phyloP scores from a whole-genome alignment of 805 yeast genomes.

The Sugiyamaella qingdaonensis region DNA sequence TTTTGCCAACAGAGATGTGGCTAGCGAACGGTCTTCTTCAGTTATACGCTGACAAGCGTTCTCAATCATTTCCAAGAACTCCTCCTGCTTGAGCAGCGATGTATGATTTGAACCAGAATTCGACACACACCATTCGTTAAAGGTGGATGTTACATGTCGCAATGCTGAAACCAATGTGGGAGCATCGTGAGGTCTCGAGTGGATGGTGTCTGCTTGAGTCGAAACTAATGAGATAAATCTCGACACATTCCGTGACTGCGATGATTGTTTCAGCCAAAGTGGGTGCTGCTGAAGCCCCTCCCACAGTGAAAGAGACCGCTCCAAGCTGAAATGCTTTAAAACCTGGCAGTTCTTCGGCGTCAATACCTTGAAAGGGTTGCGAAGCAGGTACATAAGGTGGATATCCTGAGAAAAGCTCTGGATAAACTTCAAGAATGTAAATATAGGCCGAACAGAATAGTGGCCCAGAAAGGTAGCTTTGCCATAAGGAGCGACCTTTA shows the following conservation, averaged over 20 bases:
- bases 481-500: constrained; percentile 9
- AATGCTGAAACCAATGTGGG: background rate
- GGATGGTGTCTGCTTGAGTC: constrained; percentile 2
- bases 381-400: constrained; percentile 9
- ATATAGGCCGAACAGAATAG: constrained; percentile 9
- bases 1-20: constrained; percentile 6
- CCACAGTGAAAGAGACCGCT: constrained; percentile 13
- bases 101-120: background rate
- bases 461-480: constrained; percentile 6
- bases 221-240: background rate
- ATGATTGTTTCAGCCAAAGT: constrained; percentile 4
- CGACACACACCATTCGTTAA: background rate
- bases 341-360: background rate
- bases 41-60: background rate
- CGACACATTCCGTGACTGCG: background rate
- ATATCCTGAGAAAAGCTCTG: constrained; percentile 12
- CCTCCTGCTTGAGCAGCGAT: background rate
- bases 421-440: constrained; percentile 16
- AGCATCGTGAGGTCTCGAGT: constrained; percentile 1
- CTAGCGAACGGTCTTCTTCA: background rate
- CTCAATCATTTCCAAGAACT: background rate
- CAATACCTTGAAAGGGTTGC: constrained; percentile 11
- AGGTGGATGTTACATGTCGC: background rate
- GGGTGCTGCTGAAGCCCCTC: constrained; percentile 9
- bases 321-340: background rate